Conservation (phyloP, 2,329 filamentous ascomycete genomes). For the Fusarium agapanthi region DNA sequence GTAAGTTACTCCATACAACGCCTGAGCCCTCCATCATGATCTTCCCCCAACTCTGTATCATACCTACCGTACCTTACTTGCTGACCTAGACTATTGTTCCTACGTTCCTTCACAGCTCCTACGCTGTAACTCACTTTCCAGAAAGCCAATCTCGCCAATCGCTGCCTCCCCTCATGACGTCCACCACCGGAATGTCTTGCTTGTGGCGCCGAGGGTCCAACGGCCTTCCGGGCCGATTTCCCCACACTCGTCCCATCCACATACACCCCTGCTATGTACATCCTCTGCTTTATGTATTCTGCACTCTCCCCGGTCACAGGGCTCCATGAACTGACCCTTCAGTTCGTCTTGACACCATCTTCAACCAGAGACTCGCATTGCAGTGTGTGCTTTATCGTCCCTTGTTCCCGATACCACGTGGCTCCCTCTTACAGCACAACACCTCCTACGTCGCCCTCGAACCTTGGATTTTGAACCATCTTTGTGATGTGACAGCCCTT, state of each 20-base stretch:
- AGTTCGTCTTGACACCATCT: conserved; percentile 10
- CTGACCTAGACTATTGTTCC: conserved; percentile 4
- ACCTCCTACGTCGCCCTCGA: neutral
- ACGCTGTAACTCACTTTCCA: neutral
- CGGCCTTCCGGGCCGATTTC: conserved; percentile 42
- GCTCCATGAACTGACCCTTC: conserved; percentile 17
- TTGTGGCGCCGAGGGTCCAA: conserved; percentile 38
- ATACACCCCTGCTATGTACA: conserved; percentile 6
- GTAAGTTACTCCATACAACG: neutral
- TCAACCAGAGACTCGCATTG: neutral
- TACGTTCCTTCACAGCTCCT: neutral
- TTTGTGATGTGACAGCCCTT: conserved; percentile 1
- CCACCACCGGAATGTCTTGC: conserved; percentile 34
- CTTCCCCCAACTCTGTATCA: neutral
- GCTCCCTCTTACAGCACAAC: neutral
- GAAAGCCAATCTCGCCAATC: conserved; percentile 15
- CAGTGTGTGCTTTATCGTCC: conserved; percentile 11
- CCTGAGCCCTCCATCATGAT: neutral
- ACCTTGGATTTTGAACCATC: neutral
- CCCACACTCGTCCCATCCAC: conserved; percentile 36
- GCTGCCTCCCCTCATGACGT: conserved; percentile 17
- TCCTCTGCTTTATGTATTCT: neutral
- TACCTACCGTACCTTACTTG: neutral
- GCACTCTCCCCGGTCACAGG: conserved; percentile 6
- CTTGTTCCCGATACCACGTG: conserved; percentile 36